phyloP scores from a whole-genome alignment of 2,329 filamentous ascomycete genomes.

The Fusarium sp. region DNA sequence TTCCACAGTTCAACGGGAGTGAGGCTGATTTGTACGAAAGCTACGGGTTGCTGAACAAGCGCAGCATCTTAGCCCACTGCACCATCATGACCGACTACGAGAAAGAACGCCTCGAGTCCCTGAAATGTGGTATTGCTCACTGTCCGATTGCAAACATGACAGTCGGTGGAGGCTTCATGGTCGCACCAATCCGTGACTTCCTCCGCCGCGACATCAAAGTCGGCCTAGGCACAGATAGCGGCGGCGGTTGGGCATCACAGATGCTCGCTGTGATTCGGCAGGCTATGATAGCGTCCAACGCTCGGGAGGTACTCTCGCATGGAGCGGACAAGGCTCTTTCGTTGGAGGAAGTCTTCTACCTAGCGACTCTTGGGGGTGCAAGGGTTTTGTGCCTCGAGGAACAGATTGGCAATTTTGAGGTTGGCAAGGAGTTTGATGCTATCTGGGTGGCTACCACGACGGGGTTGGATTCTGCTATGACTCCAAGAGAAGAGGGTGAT shows the following conservation, averaged over 20 bases:
- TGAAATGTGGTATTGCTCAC: slow-evolving; percentile 2
- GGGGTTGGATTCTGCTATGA: slow-evolving; percentile 15
- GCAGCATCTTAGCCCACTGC: slow-evolving; percentile 20
- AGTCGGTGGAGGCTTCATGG: slow-evolving; percentile 20
- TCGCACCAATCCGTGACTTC: slow-evolving; percentile 18
- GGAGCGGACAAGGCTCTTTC: slow-evolving; percentile 23
- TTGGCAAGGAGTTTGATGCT: slow-evolving; percentile 25
- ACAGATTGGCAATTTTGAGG: slow-evolving; percentile 5
- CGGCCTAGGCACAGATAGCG: slow-evolving; percentile 17
- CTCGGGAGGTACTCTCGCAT: neutral
- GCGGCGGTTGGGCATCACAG: slow-evolving; percentile 24
- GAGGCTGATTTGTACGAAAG: slow-evolving; percentile 22
- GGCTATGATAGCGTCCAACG: slow-evolving; percentile 24
- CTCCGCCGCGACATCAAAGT: slow-evolving; percentile 9
- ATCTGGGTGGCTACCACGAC: slow-evolving; percentile 9
- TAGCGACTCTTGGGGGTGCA: slow-evolving; percentile 8
- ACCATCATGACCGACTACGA: slow-evolving; percentile 29
- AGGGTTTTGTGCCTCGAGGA: slow-evolving; percentile 7
- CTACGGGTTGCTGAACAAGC: slow-evolving; percentile 16
- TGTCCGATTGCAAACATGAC: slow-evolving; percentile 30
- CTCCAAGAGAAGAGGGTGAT: slow-evolving; percentile 2
- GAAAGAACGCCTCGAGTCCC: neutral
- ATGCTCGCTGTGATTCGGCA: slow-evolving; percentile 23
- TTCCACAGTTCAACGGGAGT: slow-evolving; percentile 16
- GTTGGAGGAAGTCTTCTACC: slow-evolving; percentile 16